phyloP scores from a whole-genome alignment of 495 filamentous ascomycete genomes.

The Halenospora varia region DNA sequence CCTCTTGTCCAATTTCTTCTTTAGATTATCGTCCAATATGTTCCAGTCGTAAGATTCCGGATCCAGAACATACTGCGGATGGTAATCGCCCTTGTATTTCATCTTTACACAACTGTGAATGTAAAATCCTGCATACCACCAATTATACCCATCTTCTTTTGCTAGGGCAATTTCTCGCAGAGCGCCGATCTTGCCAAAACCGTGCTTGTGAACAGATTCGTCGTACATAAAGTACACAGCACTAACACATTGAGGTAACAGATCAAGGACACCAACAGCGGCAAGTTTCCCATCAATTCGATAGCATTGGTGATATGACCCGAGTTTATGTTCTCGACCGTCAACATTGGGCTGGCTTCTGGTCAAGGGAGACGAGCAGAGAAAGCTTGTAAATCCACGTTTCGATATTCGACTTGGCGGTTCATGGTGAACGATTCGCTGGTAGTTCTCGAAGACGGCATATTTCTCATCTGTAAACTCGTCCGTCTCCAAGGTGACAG shows the following conservation, averaged over 20 bases:
- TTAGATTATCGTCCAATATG: slow-evolving; percentile 61
- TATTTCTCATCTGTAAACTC: slow-evolving; percentile 86
- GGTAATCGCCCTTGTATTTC: slow-evolving; percentile 87
- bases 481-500: slow-evolving; percentile 76
- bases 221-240: slow-evolving; percentile 96
- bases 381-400: slow-evolving; percentile 72
- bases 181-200: slow-evolving; percentile 85
- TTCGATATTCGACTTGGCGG: slow-evolving; percentile 59
- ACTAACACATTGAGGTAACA: slow-evolving; percentile 83
- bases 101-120: slow-evolving; percentile 66
- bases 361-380: slow-evolving; percentile 75
- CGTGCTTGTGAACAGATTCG: slow-evolving; percentile 71
- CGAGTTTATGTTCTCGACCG: slow-evolving; percentile 56
- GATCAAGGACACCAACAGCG: slow-evolving; percentile 83
- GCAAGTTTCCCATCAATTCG: slow-evolving; percentile 84
- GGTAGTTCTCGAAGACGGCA: slow-evolving; percentile 80
- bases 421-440: slow-evolving; percentile 76
- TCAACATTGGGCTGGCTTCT: slow-evolving; percentile 41
- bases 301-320: slow-evolving; percentile 96
- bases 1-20: slow-evolving; percentile 57
- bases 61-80: slow-evolving; percentile 79
- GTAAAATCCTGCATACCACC: slow-evolving; percentile 51
- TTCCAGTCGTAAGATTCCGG: slow-evolving; percentile 75
- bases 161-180: slow-evolving; percentile 79
- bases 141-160: slow-evolving; percentile 63